Evolutionary conservation across 352 stramenopile genomes (phyloP), one percentile per base, ranked within the genome.

Genomic region (Phytopythium aichiense): DNA sequence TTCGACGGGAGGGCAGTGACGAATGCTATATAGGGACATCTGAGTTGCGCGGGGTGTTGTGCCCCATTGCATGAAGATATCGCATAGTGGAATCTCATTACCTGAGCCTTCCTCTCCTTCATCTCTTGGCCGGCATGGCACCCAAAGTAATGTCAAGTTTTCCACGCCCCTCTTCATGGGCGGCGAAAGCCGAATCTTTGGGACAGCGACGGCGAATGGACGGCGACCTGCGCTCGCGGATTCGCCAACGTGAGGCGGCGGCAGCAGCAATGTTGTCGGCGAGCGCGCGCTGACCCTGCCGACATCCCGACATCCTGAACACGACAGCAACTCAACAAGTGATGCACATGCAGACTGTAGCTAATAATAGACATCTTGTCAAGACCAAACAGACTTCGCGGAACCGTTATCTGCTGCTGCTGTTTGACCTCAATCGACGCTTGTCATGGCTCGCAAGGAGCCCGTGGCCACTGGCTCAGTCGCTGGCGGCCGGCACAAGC

Each of bases 131-230:
- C 33, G 33, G 37, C 30, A 58, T 43, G n/a, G 11, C 23, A 89
- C 89, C 86, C 86, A 95, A 95, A 89, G 84, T 91, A 20, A 15
- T 52, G 86, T 95, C 86, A 95, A 95, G 91, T 95, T 95, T 84
- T 92, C 81, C 68, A 72, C 73, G 78, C 72, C 75, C 69, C 49
- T 75, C 22, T 67, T 67, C 77, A 72, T 95, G 80, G 72, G 72
- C 77, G 67, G 72, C 86, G 74, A 79, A 95, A 88, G 86, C 86
- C 86, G 83, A 93, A 90, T 92, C 84, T 91, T 95, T 95, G 84
- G 84, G 79, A 95, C 64, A 93, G 58, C 18, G 73, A 87, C 49
- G 49, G 15, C 60, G 7, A 30, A 33, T 23, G 53, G 28, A 56
- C 67, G 55, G 40, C 38, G 18, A 33, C 58, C 51, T 48, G 54